phyloP scores from a whole-genome alignment of 2,329 filamentous ascomycete genomes.

The Xylariaceae sp. region DNA sequence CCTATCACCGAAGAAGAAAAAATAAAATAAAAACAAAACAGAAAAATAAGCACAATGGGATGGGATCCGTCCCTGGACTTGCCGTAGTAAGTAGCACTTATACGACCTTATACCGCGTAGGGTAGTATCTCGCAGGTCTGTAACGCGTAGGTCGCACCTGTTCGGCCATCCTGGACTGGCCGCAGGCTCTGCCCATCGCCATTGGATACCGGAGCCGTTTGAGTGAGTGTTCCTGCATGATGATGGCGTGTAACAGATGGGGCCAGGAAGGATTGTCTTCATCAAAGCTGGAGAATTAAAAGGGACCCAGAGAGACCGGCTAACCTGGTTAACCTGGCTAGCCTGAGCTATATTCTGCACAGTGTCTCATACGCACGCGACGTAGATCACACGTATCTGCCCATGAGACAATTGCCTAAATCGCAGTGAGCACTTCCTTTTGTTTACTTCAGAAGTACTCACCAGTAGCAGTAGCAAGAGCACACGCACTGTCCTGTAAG shows the following conservation, averaged over 20 bases:
- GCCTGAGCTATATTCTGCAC: background rate
- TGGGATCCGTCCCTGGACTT: background rate
- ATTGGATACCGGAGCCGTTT: background rate
- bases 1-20: background rate
- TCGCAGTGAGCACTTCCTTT: too few species aligned
- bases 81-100: background rate
- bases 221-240: conserved; percentile 3
- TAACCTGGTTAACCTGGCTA: background rate
- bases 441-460: background rate
- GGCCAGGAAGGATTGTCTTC: conserved; percentile 2
- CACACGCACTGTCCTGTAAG: too few species aligned
- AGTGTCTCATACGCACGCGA: background rate
- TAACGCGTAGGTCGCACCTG: background rate
- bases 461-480: background rate
- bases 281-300: background rate
- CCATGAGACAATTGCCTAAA: too few species aligned
- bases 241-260: conserved; percentile 13
- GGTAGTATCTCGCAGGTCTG: background rate
- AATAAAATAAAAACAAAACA: too few species aligned
- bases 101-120: background rate
- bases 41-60: too few species aligned
- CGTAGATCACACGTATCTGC: too few species aligned
- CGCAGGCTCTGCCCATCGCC: background rate
- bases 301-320: background rate
- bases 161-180: background rate